Base-by-base conservation (phyloP, 2,329 filamentous ascomycete species). In the Paecilomyces sp. region DNA sequence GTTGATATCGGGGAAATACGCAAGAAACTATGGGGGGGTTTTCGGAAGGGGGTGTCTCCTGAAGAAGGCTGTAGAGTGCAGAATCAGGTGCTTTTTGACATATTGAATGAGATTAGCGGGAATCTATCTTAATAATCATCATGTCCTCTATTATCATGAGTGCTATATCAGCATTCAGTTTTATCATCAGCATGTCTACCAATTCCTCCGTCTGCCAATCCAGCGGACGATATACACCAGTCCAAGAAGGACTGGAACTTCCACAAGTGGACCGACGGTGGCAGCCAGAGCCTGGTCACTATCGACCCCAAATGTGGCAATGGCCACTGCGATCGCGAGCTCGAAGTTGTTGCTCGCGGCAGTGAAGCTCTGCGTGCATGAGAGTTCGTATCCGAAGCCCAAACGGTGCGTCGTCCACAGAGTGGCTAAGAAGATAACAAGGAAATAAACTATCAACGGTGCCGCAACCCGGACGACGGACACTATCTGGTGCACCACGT, bases 291-390 rank as follows among this genome's bases (percentile, higher is more conserved):
- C 91, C 74, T 96, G 87, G 56, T 92, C 86, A 67, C 89, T 93
- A 50, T 88, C 78, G 0, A 88, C 82, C 0, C 91, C 92, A 74
- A 89, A 96, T 0, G 88, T 88, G 0, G 91, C 88, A 2, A 96
- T 87, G 0, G 90, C 90, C 0, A 96, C 91, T 0, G 91, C 91
- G 74, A 96, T 96, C 0, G 92, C 91, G 25, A 96, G 78, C 77
- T 96, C 92, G 68, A 96, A 96, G 71, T 96, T 96, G 70, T 96
- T 96, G 71, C 91, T 96, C 0, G 90, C 89, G 0, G 91, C 92
- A 0, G 90, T 95, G 67, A 96, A 94, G 69, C 89, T 92, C 75
- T 95, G 91, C 1, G 91, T 93, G 11, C 83, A 81, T 1, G 83
- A 82, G 0, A 92, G 71, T 36, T 81, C 81, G 70, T 95, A 95